Evolutionary conservation across 257 asterid genomes (phyloP).

Genomic region (Fraxinus quadrangulata): DNA sequence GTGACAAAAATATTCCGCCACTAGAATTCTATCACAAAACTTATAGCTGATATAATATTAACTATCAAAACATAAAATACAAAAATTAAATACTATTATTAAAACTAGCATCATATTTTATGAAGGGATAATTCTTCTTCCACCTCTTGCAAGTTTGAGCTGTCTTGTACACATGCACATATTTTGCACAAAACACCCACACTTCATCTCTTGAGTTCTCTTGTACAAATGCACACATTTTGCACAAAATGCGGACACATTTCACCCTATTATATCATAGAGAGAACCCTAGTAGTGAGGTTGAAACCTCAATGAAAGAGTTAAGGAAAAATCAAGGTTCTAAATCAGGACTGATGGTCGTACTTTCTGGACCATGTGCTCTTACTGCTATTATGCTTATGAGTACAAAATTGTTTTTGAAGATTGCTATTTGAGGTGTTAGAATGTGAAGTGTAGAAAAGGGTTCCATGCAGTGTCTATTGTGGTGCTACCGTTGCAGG

Average conservation of each 20-base stretch:
- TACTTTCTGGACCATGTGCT: slow-evolving; percentile 76
- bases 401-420: slow-evolving; percentile 45
- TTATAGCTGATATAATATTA: too few species aligned
- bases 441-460: slow-evolving; percentile 47
- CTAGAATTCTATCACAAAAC: too few species aligned
- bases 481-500: slow-evolving; percentile 49
- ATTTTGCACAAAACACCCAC: not conserved
- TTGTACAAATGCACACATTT: too few species aligned
- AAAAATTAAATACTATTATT: too few species aligned
- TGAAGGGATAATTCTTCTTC: not conserved
- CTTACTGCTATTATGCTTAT: slow-evolving; percentile 54
- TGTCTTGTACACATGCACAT: not conserved
- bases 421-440: slow-evolving; percentile 55
- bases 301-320: slow-evolving; percentile 41
- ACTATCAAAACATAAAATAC: too few species aligned
- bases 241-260: not conserved
- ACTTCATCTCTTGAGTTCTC: not conserved
- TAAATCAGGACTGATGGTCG: slow-evolving; percentile 20
- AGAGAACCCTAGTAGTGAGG: too few species aligned
- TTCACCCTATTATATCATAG: too few species aligned
- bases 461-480: slow-evolving; percentile 49
- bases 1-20: too few species aligned
- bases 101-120: not conserved
- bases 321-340: slow-evolving; percentile 18
- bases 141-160: not conserved